A percentile compares a stretch with the other conserved stretches of the same genome.
Evolutionary conservation across 345 rosid species (phyloP).

Genomic region (Iberis pinnata): DNA sequence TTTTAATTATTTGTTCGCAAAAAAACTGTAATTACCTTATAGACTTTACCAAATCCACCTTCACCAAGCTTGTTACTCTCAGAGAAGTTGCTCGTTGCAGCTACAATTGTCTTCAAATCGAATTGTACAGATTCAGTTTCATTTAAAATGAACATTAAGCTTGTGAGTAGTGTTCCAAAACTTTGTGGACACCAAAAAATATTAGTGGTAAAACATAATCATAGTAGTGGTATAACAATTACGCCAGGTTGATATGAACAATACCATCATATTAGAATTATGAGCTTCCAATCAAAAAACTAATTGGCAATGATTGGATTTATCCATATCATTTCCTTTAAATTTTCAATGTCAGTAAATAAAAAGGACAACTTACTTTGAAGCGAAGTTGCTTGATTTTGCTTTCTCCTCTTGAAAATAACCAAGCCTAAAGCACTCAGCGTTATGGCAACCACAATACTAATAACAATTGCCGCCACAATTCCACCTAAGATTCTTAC

Average conservation of each 20-base stretch:
- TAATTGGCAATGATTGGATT: neutral
- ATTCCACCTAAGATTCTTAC: neutral
- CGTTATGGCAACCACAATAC: neutral
- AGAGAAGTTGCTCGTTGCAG: conserved; percentile 44
- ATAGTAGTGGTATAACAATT: no score
- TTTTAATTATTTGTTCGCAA: no score
- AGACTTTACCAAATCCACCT: conserved; percentile 55
- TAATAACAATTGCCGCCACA: conserved; percentile 7
- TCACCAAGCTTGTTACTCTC: conserved; percentile 33
- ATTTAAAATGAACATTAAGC: conserved; percentile 24
- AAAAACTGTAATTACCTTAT: conserved; percentile 31
- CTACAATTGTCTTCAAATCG: conserved; percentile 35
- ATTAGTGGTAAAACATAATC: no score
- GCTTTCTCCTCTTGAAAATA: conserved; percentile 3
- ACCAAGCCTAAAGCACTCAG: neutral
- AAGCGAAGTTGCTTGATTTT: conserved; percentile 4
- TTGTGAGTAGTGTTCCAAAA: no score
- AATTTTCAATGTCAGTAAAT: no score
- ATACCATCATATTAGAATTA: no score
- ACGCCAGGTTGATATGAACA: no score
- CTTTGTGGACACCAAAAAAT: no score
- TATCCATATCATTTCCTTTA: no score
- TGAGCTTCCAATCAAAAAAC: neutral
- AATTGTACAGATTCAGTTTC: conserved; percentile 39
- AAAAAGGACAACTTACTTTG: conserved; percentile 1